Percentiles rank a stretch among this genome's conserved stretches.
phyloP scores from a whole-genome alignment of 345 rosid species.

The Gossypium longicalyx region DNA sequence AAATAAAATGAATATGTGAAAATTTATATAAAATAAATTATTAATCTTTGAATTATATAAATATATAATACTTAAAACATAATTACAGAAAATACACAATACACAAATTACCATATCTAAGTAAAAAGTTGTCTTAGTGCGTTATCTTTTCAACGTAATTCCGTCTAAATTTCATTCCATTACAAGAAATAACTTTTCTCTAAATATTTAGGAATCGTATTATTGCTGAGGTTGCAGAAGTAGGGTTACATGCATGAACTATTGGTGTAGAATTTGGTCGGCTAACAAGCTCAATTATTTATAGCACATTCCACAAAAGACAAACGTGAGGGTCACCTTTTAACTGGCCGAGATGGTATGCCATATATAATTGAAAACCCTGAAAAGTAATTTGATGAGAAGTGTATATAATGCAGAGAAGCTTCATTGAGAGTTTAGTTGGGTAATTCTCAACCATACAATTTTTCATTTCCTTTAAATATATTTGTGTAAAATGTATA shows the following conservation, averaged over 20 bases:
- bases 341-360: not conserved
- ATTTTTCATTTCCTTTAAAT: too few relatives aligned
- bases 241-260: not conserved
- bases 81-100: not conserved
- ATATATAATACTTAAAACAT: not conserved
- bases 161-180: not conserved
- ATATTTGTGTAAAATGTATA: too few relatives aligned
- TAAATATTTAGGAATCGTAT: not conserved
- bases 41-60: not conserved
- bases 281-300: not conserved
- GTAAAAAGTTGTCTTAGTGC: not conserved
- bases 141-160: not conserved
- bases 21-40: not conserved
- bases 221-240: constrained; percentile 2
- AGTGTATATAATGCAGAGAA: not conserved
- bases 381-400: not conserved
- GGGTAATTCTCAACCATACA: not conserved
- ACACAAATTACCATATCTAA: not conserved
- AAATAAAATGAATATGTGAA: not conserved
- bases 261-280: not conserved
- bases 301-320: too few relatives aligned
- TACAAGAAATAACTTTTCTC: not conserved
- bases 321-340: not conserved
- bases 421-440: not conserved
- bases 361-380: not conserved